Conservation (phyloP, 768 basidiomycete genomes). For the Cystobasidium ongulense region DNA sequence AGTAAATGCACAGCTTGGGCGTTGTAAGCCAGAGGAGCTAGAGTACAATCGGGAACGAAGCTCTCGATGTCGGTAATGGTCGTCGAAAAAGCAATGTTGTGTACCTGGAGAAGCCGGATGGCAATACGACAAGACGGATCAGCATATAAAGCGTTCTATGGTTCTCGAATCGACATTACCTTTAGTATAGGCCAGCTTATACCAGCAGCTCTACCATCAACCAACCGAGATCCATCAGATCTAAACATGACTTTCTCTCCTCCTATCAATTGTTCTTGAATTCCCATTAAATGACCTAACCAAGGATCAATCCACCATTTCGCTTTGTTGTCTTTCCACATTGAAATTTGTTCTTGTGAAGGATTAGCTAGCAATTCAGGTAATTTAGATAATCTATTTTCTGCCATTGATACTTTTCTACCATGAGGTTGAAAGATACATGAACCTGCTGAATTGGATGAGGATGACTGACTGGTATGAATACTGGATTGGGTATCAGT, state of each 20-base stretch:
- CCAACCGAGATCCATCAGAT: background rate
- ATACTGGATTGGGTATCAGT: background rate
- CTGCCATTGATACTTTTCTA: background rate
- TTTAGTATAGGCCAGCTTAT: slow-evolving; percentile 25
- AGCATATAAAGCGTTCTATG: background rate
- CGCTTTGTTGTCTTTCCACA: background rate
- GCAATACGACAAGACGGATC: background rate
- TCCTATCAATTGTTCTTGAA: background rate
- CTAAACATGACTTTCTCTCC: background rate
- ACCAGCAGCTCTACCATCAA: background rate
- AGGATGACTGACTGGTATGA: background rate
- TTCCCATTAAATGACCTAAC: background rate
- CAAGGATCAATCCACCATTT: slow-evolving; percentile 18
- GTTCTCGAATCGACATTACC: no score
- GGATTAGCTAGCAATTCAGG: background rate
- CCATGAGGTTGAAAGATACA: background rate
- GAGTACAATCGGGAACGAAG: background rate
- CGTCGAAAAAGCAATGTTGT: slow-evolving; percentile 2
- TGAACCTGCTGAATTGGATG: background rate
- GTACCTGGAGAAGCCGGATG: background rate
- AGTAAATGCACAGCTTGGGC: slow-evolving; percentile 7
- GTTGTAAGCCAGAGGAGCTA: background rate
- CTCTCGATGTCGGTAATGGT: slow-evolving; percentile 12
- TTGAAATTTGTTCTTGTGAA: background rate
- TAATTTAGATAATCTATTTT: background rate